These are phyloP conservation scores for Endogone sp. DNA, from an alignment of 192 early-diverging fungal species.

Conservation along the genomic window DNA sequence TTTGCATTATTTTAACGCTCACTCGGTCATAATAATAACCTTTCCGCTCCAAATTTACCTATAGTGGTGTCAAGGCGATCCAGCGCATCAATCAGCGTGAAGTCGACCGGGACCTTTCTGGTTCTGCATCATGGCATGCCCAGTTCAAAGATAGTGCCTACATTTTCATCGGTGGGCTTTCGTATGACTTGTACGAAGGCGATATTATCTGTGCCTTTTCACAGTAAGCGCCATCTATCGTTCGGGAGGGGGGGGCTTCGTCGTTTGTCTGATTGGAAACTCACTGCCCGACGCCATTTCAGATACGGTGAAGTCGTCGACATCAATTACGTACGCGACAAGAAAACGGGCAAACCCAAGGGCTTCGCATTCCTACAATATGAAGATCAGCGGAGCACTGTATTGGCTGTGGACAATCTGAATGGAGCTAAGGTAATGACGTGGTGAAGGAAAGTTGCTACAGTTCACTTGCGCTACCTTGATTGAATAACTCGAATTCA, in stretches of 20 bases:
- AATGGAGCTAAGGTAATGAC: conserved; percentile 67
- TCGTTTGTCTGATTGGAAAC: too few species aligned
- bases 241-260: too few species aligned
- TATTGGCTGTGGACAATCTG: conserved; percentile 94
- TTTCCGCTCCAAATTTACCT: background rate
- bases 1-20: background rate
- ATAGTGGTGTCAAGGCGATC: conserved; percentile 82
- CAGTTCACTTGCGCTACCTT: too few species aligned
- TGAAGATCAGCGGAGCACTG: conserved; percentile 87
- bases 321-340: conserved; percentile 83
- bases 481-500: too few species aligned
- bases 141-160: conserved; percentile 89
- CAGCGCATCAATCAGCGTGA: conserved; percentile 76
- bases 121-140: conserved; percentile 80
- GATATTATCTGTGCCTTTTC: conserved; percentile 93
- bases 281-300: background rate
- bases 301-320: conserved; percentile 90
- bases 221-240: too few species aligned
- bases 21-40: background rate
- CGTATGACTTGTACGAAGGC: conserved; percentile 85
- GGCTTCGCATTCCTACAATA: conserved; percentile 90
- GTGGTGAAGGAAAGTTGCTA: too few species aligned
- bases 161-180: conserved; percentile 82
- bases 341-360: conserved; percentile 79
- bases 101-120: conserved; percentile 47